Percentiles rank a stretch among this genome's conserved stretches.
Evolutionary conservation across 164 flowering plant species (phyloP).

Genomic region (Vitis labrusca): DNA sequence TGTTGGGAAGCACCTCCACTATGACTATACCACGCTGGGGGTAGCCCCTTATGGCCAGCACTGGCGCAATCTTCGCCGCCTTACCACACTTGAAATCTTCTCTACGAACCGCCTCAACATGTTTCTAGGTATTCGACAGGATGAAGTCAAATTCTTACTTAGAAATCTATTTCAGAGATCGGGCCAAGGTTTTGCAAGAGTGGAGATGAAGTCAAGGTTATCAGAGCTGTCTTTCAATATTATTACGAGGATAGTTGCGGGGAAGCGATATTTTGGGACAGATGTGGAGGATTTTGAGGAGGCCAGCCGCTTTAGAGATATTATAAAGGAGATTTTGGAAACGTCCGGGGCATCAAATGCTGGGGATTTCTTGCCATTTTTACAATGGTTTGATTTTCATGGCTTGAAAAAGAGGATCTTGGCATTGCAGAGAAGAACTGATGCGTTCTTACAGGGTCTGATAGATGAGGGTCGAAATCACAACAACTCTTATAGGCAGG

Average conservation of each 20-base stretch:
- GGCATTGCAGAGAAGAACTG: slow-evolving; percentile 7
- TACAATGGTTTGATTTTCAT: slow-evolving; percentile 23
- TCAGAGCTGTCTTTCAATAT: slow-evolving; percentile 22
- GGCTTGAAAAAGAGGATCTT: slow-evolving; percentile 6
- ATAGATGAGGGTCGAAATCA: slow-evolving; percentile 21
- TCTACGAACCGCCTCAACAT: slow-evolving; percentile 25
- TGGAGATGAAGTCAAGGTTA: slow-evolving; percentile 18
- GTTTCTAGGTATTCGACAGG: slow-evolving; percentile 19
- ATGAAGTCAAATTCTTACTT: slow-evolving; percentile 24
- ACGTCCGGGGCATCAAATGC: not conserved
- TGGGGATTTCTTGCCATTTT: slow-evolving; percentile 9
- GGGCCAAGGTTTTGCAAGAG: not conserved
- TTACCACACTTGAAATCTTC: slow-evolving; percentile 24
- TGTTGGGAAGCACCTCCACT: not conserved
- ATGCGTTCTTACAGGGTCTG: slow-evolving; percentile 22
- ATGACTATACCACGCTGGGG: too few relatives aligned
- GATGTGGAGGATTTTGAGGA: slow-evolving; percentile 17
- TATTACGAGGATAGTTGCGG: slow-evolving; percentile 31
- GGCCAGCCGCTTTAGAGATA: slow-evolving; percentile 15
- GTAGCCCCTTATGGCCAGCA: slow-evolving; percentile 19
- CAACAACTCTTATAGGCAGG: not conserved
- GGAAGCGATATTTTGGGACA: slow-evolving; percentile 23
- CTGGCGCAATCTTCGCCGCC: slow-evolving; percentile 42
- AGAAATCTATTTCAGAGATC: slow-evolving; percentile 3
- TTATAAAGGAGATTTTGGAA: slow-evolving; percentile 16